Base-by-base conservation (phyloP, 1,284 basidiomycete genomes). In the Volvariella surrecta region DNA sequence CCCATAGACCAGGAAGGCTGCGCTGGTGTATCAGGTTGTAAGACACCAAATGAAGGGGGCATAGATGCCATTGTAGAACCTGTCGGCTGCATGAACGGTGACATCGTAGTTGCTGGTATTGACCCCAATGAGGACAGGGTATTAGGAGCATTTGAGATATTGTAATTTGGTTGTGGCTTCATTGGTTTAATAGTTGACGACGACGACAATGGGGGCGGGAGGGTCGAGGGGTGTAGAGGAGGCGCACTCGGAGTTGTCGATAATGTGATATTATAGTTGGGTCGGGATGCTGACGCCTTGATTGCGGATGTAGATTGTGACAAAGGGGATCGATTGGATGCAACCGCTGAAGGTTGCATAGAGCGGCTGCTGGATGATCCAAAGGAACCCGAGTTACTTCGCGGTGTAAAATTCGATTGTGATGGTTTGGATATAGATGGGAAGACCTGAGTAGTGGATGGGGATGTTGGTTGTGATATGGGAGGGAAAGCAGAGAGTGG, bases 21-120 rank as follows among this genome's bases (percentile, higher is more conserved):
- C 30, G 71, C 54, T 24, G 76, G 74, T 53, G 68, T 73, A 9
- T 76, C 78, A 1, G 82, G 82, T 9, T 72, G 64, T 13, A 86
- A 60, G 40, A 84, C 56, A 42, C 64, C 64, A 19, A 68, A 63
- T 69, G 80, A 76, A 6, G 24, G 24, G 6, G 24, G 24, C 9
- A 60, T 58, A 28, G 67, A 64, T 17, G 70, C 65, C 38, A 49
- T 41, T 32, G 52, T 42, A 15, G 53, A 48, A 15, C 54, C 51
- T 31, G 52, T 51, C 40, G 38, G 50, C 24, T 28, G 24, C 24
- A 28, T 6, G 6, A 28, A 28, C 11, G 24, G 24, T 28, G 24
- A 11, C 11, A 11, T 6, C 11, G 24, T 11, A 28, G 24, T 28
- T 28, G 24, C 6, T 6, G 11, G 24, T 28, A 11, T 6, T 28